Evolutionary conservation across 805 yeast genomes (phyloP), one percentile per base, ranked within the genome.

Genomic region (Babjeviella inositovora): DNA sequence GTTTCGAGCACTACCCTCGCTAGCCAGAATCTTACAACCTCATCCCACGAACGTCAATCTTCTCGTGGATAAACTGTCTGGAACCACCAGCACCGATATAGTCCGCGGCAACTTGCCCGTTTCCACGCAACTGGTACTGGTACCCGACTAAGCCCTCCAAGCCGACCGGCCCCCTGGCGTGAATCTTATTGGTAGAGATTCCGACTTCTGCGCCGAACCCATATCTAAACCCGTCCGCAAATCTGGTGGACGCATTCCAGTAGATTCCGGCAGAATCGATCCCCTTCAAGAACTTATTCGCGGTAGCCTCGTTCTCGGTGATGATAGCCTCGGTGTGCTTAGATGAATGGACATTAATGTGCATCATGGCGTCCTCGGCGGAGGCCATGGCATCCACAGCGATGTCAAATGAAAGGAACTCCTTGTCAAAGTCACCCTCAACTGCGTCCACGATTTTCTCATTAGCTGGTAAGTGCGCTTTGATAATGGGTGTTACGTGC

Each of bases 171-270:
- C 99, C 99, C 39, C 99, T 66, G 7, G 98, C 94, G 45, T 90
- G 99, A 31, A 90, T 82, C 47, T 90, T 90, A 43, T 87, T 85
- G 21, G 98, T 90, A 23, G 93, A 76, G 29, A 90, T 87, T 17
- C 99, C 99, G 10, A 90, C 98, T 48, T 90, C 99, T 5, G 99
- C 76, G 25, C 99, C 99, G 44, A 92, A 90, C 1, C 99, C 99
- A 42, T 87, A 90, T 45, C 98, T 67, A 62, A 81, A 90, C 3
- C 99, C 99, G 48, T 90, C 99, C 5, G 99, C 97, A 53, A 90
- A 90, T 42, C 99, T 62, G 6, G 97, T 82, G 11, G 94, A 79
- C 23, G 93, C 87, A 43, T 90, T 90, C 97, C 97, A 87, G 55
- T 82, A 90, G 8, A 90, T 93, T 27, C 96, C 96, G 2, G 97